Evolutionary conservation across 345 rosid genomes (phyloP).

Genomic region (Pugionium cornutum): DNA sequence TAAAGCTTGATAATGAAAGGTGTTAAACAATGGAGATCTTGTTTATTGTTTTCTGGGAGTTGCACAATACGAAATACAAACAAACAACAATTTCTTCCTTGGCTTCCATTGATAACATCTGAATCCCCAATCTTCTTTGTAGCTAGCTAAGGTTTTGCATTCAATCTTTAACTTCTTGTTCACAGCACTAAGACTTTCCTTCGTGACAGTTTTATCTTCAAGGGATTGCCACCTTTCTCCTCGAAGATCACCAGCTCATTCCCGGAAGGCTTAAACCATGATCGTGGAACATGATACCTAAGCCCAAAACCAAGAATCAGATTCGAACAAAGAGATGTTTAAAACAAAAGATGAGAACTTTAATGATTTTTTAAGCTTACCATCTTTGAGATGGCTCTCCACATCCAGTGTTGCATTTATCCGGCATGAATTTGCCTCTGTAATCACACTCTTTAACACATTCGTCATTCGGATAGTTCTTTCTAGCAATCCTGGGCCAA

Average conservation of each 20-base stretch:
- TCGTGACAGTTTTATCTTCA: slow-evolving; percentile 60
- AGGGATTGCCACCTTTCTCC: slow-evolving; percentile 90
- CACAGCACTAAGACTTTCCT: slow-evolving; percentile 45
- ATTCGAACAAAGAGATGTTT: background rate
- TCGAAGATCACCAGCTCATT: slow-evolving; percentile 82
- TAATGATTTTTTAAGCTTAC: slow-evolving; percentile 43
- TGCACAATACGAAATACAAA: slow-evolving; percentile 15
- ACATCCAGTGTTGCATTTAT: slow-evolving; percentile 84
- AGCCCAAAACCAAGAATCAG: slow-evolving; percentile 3
- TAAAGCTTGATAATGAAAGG: slow-evolving; percentile 12
- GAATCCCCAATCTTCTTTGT: slow-evolving; percentile 14
- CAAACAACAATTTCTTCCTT: slow-evolving; percentile 25
- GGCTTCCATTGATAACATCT: slow-evolving; percentile 9
- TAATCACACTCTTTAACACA: slow-evolving; percentile 76
- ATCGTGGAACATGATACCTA: slow-evolving; percentile 94
- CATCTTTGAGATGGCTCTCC: slow-evolving; percentile 95
- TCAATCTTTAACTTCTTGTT: background rate
- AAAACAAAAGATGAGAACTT: slow-evolving; percentile 1
- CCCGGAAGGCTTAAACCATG: slow-evolving; percentile 92
- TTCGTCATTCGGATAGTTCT: slow-evolving; percentile 47
- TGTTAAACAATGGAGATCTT: slow-evolving; percentile 13
- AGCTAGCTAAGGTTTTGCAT: background rate
- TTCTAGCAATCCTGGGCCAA: slow-evolving; percentile 63
- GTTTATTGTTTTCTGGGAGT: slow-evolving; percentile 4
- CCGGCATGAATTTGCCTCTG: slow-evolving; percentile 74